Evolutionary conservation across 1,284 basidiomycete species (phyloP).

Genomic region (Microbotryum lychnidis-dioicae): DNA sequence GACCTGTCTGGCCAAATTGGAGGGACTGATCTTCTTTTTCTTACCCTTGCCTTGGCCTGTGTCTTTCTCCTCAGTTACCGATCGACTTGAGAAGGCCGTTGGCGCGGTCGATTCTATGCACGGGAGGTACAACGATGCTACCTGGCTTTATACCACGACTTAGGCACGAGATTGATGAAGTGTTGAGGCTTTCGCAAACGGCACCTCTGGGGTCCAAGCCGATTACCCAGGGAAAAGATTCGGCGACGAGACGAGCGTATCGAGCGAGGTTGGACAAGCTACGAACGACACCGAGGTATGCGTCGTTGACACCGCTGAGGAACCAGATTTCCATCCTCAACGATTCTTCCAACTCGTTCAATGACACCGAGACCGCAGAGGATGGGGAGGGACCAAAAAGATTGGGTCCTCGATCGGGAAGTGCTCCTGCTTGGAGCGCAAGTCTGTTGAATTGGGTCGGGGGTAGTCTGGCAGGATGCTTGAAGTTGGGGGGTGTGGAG

Average conservation of each 20-base stretch:
- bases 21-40: too few species aligned
- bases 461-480: slow-evolving; percentile 73
- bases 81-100: slow-evolving; percentile 77
- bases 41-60: too few species aligned
- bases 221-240: slow-evolving; percentile 1
- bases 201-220: background rate
- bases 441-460: slow-evolving; percentile 82
- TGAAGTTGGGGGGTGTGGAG: slow-evolving; percentile 67
- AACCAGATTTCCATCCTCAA: slow-evolving; percentile 71
- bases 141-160: slow-evolving; percentile 85
- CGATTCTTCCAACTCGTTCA: slow-evolving; percentile 51
- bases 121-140: slow-evolving; percentile 82
- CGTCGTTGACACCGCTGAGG: slow-evolving; percentile 57
- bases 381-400: background rate
- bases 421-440: slow-evolving; percentile 74
- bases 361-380: background rate
- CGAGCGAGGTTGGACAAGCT: slow-evolving; percentile 16
- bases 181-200: slow-evolving; percentile 7
- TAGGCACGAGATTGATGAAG: slow-evolving; percentile 59
- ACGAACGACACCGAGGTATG: slow-evolving; percentile 59
- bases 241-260: slow-evolving; percentile 21
- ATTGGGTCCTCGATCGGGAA: slow-evolving; percentile 45
- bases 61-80: slow-evolving; percentile 54
- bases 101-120: slow-evolving; percentile 69
- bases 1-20: too few species aligned